Base-by-base conservation (phyloP, 2,329 filamentous ascomycete species). In the Colletotrichum liriopes region DNA sequence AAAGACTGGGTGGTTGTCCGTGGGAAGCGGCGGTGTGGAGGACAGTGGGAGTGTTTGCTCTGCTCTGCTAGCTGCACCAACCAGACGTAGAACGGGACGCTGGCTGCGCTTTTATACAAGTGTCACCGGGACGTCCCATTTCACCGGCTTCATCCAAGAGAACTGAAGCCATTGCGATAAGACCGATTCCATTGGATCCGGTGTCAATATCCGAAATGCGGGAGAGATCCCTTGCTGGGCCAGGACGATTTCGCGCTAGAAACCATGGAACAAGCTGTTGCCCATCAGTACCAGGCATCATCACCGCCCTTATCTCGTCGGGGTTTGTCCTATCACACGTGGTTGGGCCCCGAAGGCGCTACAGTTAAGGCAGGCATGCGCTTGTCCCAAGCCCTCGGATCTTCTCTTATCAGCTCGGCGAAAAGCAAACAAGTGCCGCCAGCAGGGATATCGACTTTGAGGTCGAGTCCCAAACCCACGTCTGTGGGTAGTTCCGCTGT, bases 361-460 rank as follows among this genome's bases (percentile, higher is more conserved):
- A 29, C n/a, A 41, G 47, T 54, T 29, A 65, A n/a, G 32, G 39
- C 23, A 61, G 14, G 12, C 49, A 52, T 12, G 29, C 58, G 51
- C 45, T 49, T 20, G 29, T 59, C 18, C 54, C 60, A 26, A 26
- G 60, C 12, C 12, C 18, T 52, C 29, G 54, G 45, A 49, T 29
- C 26, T 49, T 72, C n/a, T 65, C 65, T 72, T 72, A 72, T 72
- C 65, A 65, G 54, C 26, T 51, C 52, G 45, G 52, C 47, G 59
- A 55, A 37, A 37, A 29, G 37, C n/a, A 20, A 20, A 20, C 20
- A 32, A 39, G 37, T 61, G 55, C 62, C 67, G 29, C 67, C 43
- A 47, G 56, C 64, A 37, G 37, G 58, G 64, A 37, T 37, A 23
- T 35, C 37, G 39, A 37, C 26, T 7, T 20, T 35, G 6, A 43